Evolutionary conservation across 2,329 filamentous ascomycete species (phyloP).

Genomic region (Ascosphaera pollenicola): DNA sequence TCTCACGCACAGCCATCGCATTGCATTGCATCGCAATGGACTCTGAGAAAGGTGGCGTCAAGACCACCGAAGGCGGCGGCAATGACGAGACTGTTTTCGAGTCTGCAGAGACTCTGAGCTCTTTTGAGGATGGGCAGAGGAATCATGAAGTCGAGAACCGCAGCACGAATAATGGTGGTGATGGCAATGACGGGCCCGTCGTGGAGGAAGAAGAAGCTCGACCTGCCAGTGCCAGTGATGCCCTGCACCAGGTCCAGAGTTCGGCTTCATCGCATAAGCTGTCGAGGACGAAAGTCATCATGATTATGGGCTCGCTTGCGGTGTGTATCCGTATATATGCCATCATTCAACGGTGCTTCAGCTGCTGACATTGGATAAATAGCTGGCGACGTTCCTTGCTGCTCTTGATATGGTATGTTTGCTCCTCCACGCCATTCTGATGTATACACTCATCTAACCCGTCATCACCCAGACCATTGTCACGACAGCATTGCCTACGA

Average conservation of each 20-base stretch:
- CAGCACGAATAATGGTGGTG: no score
- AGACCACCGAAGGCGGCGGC: no score
- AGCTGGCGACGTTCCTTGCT: constrained; percentile 36
- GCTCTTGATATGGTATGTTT: constrained; percentile 32
- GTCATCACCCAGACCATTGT: constrained; percentile 11
- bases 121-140: no score
- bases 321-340: constrained; percentile 8
- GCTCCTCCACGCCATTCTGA: constrained; percentile 1
- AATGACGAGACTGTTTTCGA: no score
- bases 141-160: no score
- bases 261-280: constrained; percentile 15
- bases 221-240: constrained; percentile 5
- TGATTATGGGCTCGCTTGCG: constrained; percentile 21
- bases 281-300: constrained; percentile 17
- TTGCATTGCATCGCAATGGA: no score
- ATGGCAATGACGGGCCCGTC: no score
- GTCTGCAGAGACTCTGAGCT: no score
- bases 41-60: no score
- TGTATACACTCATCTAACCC: background rate
- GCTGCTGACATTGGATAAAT: constrained; percentile 4
- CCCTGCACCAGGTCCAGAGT: constrained; percentile 10
- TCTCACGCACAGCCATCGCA: no score
- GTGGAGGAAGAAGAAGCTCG: no score
- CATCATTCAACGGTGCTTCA: background rate
- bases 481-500: constrained; percentile 15